Percentiles rank a stretch among this genome's conserved stretches.
These are phyloP conservation scores for Pseudomicrostroma phylloplanum DNA, from an alignment of 1,284 basidiomycete genomes.

Conservation along the genomic window DNA sequence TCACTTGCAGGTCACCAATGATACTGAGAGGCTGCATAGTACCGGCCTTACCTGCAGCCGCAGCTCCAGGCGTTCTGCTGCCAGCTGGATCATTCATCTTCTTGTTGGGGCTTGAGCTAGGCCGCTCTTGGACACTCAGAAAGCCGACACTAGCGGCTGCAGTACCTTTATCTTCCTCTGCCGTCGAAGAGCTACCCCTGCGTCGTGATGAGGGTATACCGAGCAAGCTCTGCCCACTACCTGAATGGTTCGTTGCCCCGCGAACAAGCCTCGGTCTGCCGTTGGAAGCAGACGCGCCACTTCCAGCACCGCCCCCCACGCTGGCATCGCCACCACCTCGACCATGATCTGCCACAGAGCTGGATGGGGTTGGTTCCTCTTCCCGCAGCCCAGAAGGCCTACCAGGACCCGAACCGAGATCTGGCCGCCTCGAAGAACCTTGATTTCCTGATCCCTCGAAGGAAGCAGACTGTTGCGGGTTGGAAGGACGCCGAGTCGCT, in stretches of 20 bases:
- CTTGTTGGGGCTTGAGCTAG: not conserved
- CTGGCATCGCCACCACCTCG: not conserved
- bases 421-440: not conserved
- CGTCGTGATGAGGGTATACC: not conserved
- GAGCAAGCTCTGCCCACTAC: not conserved
- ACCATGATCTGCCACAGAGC: conserved; percentile 5
- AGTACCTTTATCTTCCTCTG: not conserved
- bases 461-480: no score
- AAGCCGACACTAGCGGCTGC: not conserved
- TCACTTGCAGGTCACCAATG: conserved; percentile 45
- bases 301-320: not conserved
- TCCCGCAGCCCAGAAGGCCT: not conserved
- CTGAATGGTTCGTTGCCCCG: no score
- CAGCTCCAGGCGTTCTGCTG: conserved; percentile 31
- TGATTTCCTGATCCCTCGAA: not conserved
- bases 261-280: not conserved
- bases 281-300: not conserved
- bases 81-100: conserved; percentile 4
- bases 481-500: conserved; percentile 13
- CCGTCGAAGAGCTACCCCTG: not conserved
- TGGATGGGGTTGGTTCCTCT: not conserved
- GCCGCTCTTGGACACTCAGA: not conserved
- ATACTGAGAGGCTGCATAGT: conserved; percentile 42
- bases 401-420: not conserved
- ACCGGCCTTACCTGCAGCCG: conserved; percentile 32